phyloP scores from a whole-genome alignment of 371 early-diverging fungal genomes.

The Mucor plumbeus region DNA sequence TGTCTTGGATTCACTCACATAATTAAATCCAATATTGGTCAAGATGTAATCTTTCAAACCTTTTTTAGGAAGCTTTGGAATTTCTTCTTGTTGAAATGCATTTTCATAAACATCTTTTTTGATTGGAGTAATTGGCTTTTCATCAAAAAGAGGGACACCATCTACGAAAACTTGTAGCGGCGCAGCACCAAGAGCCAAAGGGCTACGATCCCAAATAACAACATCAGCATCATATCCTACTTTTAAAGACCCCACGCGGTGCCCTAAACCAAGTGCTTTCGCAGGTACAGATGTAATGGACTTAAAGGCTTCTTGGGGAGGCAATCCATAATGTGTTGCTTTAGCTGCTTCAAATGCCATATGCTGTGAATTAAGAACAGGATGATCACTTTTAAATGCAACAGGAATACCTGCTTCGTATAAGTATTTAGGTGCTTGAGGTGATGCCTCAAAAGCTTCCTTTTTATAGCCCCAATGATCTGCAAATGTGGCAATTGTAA shows the following conservation, averaged over 20 bases:
- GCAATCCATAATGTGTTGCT: slow-evolving; percentile 72
- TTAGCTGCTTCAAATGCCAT: slow-evolving; percentile 79
- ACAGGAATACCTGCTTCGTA: slow-evolving; percentile 70
- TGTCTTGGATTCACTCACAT: slow-evolving; percentile 16
- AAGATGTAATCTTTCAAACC: slow-evolving; percentile 8
- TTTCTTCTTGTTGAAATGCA: neutral
- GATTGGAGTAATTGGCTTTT: slow-evolving; percentile 13
- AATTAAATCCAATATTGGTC: slow-evolving; percentile 9
- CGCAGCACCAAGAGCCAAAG: slow-evolving; percentile 69
- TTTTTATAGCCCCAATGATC: slow-evolving; percentile 79
- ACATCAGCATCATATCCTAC: slow-evolving; percentile 81
- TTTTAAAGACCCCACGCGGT: slow-evolving; percentile 68
- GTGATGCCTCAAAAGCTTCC: slow-evolving; percentile 73
- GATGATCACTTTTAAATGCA: slow-evolving; percentile 80
- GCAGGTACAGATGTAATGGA: slow-evolving; percentile 78
- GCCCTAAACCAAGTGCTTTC: slow-evolving; percentile 67
- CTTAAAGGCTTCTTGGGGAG: slow-evolving; percentile 60
- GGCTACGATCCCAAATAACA: slow-evolving; percentile 71
- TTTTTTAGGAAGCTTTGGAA: neutral
- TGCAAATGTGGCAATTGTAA: slow-evolving; percentile 72
- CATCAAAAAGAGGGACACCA: slow-evolving; percentile 60
- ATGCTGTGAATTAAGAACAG: slow-evolving; percentile 74
- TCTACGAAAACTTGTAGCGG: slow-evolving; percentile 78
- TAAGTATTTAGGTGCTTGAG: slow-evolving; percentile 63
- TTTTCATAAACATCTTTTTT: neutral